phyloP scores from a whole-genome alignment of 2,329 filamentous ascomycete species.

The Tolypocladium album region DNA sequence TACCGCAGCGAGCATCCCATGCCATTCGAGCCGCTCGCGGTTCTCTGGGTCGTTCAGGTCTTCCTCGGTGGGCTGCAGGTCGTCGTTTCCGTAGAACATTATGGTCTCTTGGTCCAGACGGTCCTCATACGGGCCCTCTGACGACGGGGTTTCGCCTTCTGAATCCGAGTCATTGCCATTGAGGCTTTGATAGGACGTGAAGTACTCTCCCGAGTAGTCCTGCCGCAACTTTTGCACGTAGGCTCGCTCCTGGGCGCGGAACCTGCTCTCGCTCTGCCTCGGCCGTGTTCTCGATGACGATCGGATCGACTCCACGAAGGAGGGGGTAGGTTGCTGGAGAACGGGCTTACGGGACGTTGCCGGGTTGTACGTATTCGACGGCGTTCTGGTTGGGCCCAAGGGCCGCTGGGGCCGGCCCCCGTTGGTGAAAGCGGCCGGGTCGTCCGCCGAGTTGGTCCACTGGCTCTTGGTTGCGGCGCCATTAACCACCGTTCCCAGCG shows the following conservation, averaged over 20 bases:
- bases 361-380: constrained; percentile 71
- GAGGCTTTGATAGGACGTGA: constrained; percentile 52
- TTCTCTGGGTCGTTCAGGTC: constrained; percentile 83
- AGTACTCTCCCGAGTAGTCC: constrained; percentile 54
- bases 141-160: constrained; percentile 82
- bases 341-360: constrained; percentile 43
- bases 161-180: constrained; percentile 71
- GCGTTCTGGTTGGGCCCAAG: constrained; percentile 57
- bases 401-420: constrained; percentile 51
- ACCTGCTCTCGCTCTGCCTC: constrained; percentile 31
- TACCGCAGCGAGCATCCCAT: constrained; percentile 93
- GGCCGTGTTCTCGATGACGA: constrained; percentile 42
- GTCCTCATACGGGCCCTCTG: constrained; percentile 76
- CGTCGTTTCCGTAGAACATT: constrained; percentile 85
- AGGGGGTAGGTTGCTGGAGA: constrained; percentile 23
- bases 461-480: constrained; percentile 26
- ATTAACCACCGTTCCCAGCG: constrained; percentile 28
- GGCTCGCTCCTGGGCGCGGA: constrained; percentile 69
- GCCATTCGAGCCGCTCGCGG: constrained; percentile 89
- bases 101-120: constrained; percentile 85
- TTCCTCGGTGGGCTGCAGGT: constrained; percentile 78
- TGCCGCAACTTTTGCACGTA: constrained; percentile 89
- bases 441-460: constrained; percentile 21
- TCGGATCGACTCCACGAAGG: constrained; percentile 33
- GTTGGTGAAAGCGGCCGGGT: constrained; percentile 17